Percentiles rank a stretch among this genome's conserved stretches.
Evolutionary conservation across 2,329 filamentous ascomycete species (phyloP).

Genomic region (Xylariales sp.): DNA sequence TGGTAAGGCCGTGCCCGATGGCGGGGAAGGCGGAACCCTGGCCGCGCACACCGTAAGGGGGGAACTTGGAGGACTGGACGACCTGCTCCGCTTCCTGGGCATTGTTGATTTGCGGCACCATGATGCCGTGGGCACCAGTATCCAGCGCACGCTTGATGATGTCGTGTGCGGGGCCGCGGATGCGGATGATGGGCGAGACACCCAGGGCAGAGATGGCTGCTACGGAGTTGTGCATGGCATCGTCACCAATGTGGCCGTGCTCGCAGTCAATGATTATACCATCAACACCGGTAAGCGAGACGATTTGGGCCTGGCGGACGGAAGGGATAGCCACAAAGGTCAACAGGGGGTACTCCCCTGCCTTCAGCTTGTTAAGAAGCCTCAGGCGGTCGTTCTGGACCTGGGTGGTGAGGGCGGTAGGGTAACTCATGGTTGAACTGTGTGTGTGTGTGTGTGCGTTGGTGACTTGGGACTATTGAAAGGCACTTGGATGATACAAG

Average conservation of each 20-base stretch:
- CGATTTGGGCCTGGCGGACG: background rate
- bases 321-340: constrained; percentile 3
- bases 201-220: constrained; percentile 1
- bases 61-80: background rate
- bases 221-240: constrained; percentile 4
- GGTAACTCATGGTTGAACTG: background rate
- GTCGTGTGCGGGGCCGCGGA: constrained; percentile 4
- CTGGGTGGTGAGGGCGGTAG: background rate
- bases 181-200: constrained; percentile 1
- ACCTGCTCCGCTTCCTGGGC: constrained; percentile 1
- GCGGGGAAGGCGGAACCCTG: constrained; percentile 3
- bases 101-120: constrained; percentile 3
- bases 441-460: background rate
- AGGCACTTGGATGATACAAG: too few species aligned
- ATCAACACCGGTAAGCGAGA: constrained; percentile 1
- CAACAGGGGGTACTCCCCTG: constrained; percentile 1
- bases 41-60: constrained; percentile 1
- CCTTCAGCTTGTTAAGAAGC: constrained; percentile 4
- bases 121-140: constrained; percentile 3
- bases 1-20: constrained; percentile 3
- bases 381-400: constrained; percentile 2
- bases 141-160: constrained; percentile 2
- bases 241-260: constrained; percentile 3
- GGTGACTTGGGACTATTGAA: background rate
- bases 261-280: constrained; percentile 4